These are phyloP conservation scores for Geranium rotundifolium DNA, from an alignment of 345 rosid species.

Conservation along the genomic window DNA sequence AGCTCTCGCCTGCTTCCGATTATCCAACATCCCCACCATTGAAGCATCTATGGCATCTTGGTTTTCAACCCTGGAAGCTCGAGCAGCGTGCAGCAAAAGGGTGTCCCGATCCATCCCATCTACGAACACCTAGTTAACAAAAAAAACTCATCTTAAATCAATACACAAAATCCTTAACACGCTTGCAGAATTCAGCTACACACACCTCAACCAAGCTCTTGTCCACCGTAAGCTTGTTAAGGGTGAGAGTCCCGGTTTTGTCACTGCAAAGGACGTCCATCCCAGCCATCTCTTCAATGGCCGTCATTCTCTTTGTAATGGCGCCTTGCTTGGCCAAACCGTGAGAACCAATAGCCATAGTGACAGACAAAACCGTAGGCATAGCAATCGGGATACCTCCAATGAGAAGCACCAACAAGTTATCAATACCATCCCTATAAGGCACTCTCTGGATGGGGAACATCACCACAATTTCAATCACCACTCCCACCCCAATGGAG, in stretches of 20 bases:
- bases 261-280: constrained; percentile 98
- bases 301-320: constrained; percentile 95
- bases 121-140: constrained; percentile 36
- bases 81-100: constrained; percentile 56
- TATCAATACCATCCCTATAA: constrained; percentile 83
- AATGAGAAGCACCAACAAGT: constrained; percentile 87
- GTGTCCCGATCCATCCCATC: constrained; percentile 35
- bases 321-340: constrained; percentile 89
- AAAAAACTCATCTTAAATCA: constrained; percentile 1
- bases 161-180: too few species aligned
- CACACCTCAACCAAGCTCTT: constrained; percentile 63
- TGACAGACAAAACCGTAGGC: constrained; percentile 94
- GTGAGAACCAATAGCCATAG: constrained; percentile 97
- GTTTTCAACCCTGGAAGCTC: constrained; percentile 86
- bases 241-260: constrained; percentile 90
- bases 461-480: constrained; percentile 68
- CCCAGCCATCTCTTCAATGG: constrained; percentile 98
- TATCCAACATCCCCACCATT: constrained; percentile 74
- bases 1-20: constrained; percentile 80
- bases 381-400: constrained; percentile 98
- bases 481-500: constrained; percentile 73
- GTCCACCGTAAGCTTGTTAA: constrained; percentile 92
- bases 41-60: constrained; percentile 97
- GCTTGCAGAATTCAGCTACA: neutral
- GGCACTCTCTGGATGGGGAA: constrained; percentile 57